phyloP scores from a whole-genome alignment of 495 filamentous ascomycete species.

The Beverwykella pulmonaria region DNA sequence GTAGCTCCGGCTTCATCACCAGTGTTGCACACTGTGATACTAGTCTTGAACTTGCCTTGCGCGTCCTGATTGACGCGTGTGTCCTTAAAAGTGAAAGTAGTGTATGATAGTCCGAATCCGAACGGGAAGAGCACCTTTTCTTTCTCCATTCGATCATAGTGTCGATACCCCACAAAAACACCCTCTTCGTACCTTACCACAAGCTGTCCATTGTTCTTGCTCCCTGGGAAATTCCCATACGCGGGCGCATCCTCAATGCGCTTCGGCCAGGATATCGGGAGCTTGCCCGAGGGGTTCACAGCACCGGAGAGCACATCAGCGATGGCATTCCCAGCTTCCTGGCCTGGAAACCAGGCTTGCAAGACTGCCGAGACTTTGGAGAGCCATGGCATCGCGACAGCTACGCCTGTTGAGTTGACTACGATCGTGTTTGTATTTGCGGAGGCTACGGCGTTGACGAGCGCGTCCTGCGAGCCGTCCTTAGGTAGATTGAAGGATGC shows the following conservation, averaged over 20 bases:
- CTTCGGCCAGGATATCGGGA: conserved; percentile 59
- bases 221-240: conserved; percentile 35
- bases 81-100: conserved; percentile 19
- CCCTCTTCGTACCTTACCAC: conserved; percentile 32
- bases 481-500: conserved; percentile 19
- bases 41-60: conserved; percentile 5
- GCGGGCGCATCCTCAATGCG: conserved; percentile 32
- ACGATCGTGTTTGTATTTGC: conserved; percentile 30
- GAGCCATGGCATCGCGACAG: conserved; percentile 29
- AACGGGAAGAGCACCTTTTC: conserved; percentile 26
- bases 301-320: conserved; percentile 60
- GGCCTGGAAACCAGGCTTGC: conserved; percentile 32
- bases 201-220: conserved; percentile 23
- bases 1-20: conserved; percentile 19
- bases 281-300: conserved; percentile 60
- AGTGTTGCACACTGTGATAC: conserved; percentile 18
- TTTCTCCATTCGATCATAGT: conserved; percentile 22
- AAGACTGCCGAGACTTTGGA: conserved; percentile 25
- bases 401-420: conserved; percentile 31
- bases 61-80: neutral
- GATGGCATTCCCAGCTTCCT: conserved; percentile 54
- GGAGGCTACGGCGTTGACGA: conserved; percentile 27
- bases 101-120: conserved; percentile 32
- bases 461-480: conserved; percentile 32
- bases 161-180: conserved; percentile 30